Evolutionary conservation across 2,329 filamentous ascomycete genomes (phyloP), one percentile per base, ranked within the genome.

Genomic region (Pleomassaria siparia): DNA sequence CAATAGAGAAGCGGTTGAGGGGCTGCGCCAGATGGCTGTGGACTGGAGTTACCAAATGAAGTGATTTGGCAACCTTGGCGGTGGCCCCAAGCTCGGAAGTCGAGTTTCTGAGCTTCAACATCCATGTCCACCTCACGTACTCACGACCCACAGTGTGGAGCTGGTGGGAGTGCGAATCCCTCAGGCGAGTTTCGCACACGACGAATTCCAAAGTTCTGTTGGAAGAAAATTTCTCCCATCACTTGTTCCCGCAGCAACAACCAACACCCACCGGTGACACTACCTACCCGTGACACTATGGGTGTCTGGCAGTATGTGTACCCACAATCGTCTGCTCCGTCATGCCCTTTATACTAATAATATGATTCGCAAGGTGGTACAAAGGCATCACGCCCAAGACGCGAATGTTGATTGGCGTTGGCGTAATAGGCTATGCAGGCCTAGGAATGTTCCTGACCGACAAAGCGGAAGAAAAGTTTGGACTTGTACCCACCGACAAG

Each of bases 361-460:
- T n/a, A n/a, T n/a, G 13, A 11, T 30, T 30, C 29, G 15, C 24
- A 72, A n/a, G 71, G 40, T 67, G 62, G 61, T 95, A 91, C 75
- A 85, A 80, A 64, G 83, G 81, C 59, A 84, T 95, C 44, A 75
- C 85, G 3, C 81, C 86, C 15, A 85, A 81, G 58, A 86, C 87
- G 20, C 87, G 88, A 47, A 73, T 89, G 33, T 73, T 85, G 40
- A 78, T 95, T 53, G 91, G 91, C 58, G 67, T 84, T 40, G 87
- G 84, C 59, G 73, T 95, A 56, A 83, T 96, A 63, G 82, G 82
- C 26, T 96, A 90, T 82, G 89, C 89, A 12, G 74, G 77, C 32
- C 74, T 83, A 32, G 91, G 89, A 13, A 78, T 94, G n/a, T 85
- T 86, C 64, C 64, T 88, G 15, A 84, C 87, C 4, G 87, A 92